Conservation (phyloP, 257 asterid genomes). For the Ilex aquifolium region DNA sequence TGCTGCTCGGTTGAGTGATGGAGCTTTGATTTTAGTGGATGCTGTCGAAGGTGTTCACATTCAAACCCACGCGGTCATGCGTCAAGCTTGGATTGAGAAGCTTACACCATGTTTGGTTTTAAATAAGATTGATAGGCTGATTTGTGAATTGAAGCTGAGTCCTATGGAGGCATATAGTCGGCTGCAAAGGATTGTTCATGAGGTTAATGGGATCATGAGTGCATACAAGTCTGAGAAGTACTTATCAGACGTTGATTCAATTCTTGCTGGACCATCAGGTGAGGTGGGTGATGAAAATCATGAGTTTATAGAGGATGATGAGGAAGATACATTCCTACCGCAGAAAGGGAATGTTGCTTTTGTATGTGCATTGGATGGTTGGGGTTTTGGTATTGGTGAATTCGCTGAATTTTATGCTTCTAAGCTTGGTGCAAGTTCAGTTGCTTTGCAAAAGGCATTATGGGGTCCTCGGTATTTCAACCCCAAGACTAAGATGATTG, state of each 20-base stretch:
- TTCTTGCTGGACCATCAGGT: slow-evolving; percentile 51
- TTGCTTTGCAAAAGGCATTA: slow-evolving; percentile 60
- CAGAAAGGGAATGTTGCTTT: slow-evolving; percentile 94
- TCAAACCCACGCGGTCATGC: slow-evolving; percentile 91
- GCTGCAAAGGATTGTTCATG: slow-evolving; percentile 76
- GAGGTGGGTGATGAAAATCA: slow-evolving; percentile 38
- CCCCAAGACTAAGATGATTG: slow-evolving; percentile 67
- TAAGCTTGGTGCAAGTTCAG: slow-evolving; percentile 63
- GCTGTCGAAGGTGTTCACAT: slow-evolving; percentile 96
- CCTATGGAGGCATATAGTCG: slow-evolving; percentile 79
- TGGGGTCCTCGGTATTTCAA: slow-evolving; percentile 86
- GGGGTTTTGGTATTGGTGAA: slow-evolving; percentile 72
- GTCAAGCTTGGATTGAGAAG: slow-evolving; percentile 96
- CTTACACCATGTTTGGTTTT: slow-evolving; percentile 72
- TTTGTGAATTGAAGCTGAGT: slow-evolving; percentile 67
- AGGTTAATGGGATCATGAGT: slow-evolving; percentile 88
- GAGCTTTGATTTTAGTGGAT: slow-evolving; percentile 83
- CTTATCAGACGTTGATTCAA: slow-evolving; percentile 84
- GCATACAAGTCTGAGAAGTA: slow-evolving; percentile 78
- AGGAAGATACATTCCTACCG: slow-evolving; percentile 91
- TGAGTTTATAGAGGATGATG: slow-evolving; percentile 73
- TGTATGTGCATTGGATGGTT: slow-evolving; percentile 91
- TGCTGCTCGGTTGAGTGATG: slow-evolving; percentile 95
- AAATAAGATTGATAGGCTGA: slow-evolving; percentile 83
- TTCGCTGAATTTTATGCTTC: slow-evolving; percentile 74